Evolutionary conservation across 2,329 filamentous ascomycete genomes (phyloP).

Genomic region (Apiospora rasikravindrae): DNA sequence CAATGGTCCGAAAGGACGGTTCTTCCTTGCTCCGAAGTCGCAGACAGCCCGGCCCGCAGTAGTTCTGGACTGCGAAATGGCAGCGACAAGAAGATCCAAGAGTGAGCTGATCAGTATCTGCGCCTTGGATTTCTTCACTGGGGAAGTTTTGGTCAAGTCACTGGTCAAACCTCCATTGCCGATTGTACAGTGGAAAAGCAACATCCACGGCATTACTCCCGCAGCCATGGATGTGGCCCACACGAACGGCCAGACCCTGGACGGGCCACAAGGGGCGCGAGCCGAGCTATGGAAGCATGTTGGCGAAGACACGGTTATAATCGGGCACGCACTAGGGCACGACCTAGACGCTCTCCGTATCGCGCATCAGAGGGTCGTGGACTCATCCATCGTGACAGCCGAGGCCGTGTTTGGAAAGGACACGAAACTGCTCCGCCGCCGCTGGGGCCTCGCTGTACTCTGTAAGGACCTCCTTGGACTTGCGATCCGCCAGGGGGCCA

Average conservation of each 20-base stretch:
- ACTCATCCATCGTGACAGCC: constrained; percentile 45
- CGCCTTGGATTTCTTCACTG: constrained; percentile 48
- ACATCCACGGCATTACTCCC: constrained; percentile 44
- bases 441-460: constrained; percentile 42
- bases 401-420: constrained; percentile 34
- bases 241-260: constrained; percentile 37
- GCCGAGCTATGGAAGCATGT: constrained; percentile 45
- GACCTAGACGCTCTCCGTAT: constrained; percentile 49
- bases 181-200: constrained; percentile 43
- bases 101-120: constrained; percentile 19
- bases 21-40: background rate
- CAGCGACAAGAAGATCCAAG: constrained; percentile 32
- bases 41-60: constrained; percentile 34
- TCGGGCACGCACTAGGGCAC: constrained; percentile 50
- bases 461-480: constrained; percentile 40
- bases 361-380: constrained; percentile 45
- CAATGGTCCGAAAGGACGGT: background rate
- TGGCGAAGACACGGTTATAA: constrained; percentile 47
- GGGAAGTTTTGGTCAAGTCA: constrained; percentile 46
- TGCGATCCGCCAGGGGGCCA: constrained; percentile 34
- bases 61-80: constrained; percentile 52
- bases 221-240: constrained; percentile 37
- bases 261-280: constrained; percentile 47
- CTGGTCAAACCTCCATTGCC: constrained; percentile 40
- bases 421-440: constrained; percentile 6